phyloP scores from a whole-genome alignment of 2,329 filamentous ascomycete species.

The Diaporthe helianthi region DNA sequence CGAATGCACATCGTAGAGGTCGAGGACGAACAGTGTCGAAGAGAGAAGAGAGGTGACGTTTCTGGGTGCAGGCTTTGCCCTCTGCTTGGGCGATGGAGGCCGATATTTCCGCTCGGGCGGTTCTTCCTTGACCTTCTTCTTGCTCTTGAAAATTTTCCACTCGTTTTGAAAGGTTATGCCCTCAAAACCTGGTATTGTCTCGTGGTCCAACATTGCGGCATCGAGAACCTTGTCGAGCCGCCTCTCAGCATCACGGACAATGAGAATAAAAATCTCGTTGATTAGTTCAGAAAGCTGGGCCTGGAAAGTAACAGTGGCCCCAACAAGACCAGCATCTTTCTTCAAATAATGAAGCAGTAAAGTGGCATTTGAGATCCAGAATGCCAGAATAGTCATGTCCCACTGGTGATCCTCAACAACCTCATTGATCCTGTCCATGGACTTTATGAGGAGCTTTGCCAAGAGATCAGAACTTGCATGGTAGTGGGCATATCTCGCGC shows the following conservation, averaged over 20 bases:
- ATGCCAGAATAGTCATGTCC: constrained; percentile 99
- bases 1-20: constrained; percentile 98
- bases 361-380: constrained; percentile 98
- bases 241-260: constrained; percentile 93
- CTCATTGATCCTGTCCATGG: constrained; percentile 96
- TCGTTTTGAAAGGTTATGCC: constrained; percentile 97
- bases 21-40: constrained; percentile 94
- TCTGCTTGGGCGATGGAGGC: constrained; percentile 90
- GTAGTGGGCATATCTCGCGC: constrained; percentile 95
- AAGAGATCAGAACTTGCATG: constrained; percentile 88
- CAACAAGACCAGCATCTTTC: constrained; percentile 84
- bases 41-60: constrained; percentile 96
- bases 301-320: constrained; percentile 87
- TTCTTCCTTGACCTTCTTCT: constrained; percentile 88
- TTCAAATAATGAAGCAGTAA: constrained; percentile 95
- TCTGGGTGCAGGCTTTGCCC: constrained; percentile 89
- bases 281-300: constrained; percentile 91
- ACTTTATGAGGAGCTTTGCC: constrained; percentile 78
- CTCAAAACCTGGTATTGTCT: constrained; percentile 96
- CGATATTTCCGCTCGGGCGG: constrained; percentile 89
- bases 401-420: constrained; percentile 96
- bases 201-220: constrained; percentile 92
- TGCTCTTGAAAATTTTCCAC: constrained; percentile 96
- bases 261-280: constrained; percentile 98
- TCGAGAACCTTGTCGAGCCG: constrained; percentile 96